These are phyloP conservation scores for Pulveroboletus ravenelii DNA, from an alignment of 768 basidiomycete genomes.

Conservation along the genomic window DNA sequence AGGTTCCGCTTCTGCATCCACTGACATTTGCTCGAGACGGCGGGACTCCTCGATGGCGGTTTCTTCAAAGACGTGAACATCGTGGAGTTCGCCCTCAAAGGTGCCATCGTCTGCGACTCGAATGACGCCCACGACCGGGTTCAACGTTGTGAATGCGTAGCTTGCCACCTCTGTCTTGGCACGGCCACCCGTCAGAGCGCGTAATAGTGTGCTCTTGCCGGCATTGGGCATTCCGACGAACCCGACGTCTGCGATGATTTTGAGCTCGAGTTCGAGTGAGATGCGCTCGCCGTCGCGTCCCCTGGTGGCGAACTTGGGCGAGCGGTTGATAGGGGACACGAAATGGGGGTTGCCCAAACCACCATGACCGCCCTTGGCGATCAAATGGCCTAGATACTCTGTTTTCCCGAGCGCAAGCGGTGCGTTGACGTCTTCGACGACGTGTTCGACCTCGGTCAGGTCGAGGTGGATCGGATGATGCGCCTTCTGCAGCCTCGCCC, in stretches of 20 bases:
- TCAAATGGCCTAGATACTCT: conserved; percentile 54
- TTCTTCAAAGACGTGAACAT: conserved; percentile 57
- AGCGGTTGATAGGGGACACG: conserved; percentile 57
- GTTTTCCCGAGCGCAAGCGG: conserved; percentile 58
- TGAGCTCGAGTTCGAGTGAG: conserved; percentile 86
- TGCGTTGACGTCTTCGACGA: conserved; percentile 35
- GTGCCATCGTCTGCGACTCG: conserved; percentile 76
- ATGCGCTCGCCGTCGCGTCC: conserved; percentile 70
- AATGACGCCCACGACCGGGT: conserved; percentile 90
- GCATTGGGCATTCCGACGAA: conserved; percentile 96
- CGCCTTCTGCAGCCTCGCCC: conserved; percentile 40
- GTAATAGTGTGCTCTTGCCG: conserved; percentile 86
- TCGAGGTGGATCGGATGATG: conserved; percentile 52
- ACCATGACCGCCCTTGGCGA: conserved; percentile 73
- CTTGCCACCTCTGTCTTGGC: conserved; percentile 82
- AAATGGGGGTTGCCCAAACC: conserved; percentile 92
- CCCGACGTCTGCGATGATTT: conserved; percentile 91
- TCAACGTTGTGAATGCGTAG: conserved; percentile 94
- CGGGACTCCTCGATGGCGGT: conserved; percentile 51
- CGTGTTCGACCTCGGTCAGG: conserved; percentile 48
- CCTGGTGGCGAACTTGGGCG: conserved; percentile 83
- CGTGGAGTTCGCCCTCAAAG: conserved; percentile 57
- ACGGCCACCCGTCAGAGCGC: conserved; percentile 82
- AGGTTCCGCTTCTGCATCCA: conserved; percentile 28
- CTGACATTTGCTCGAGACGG: conserved; percentile 33